Evolutionary conservation across 371 early-diverging fungal genomes (phyloP).

Genomic region (Rhizopus sp.): DNA sequence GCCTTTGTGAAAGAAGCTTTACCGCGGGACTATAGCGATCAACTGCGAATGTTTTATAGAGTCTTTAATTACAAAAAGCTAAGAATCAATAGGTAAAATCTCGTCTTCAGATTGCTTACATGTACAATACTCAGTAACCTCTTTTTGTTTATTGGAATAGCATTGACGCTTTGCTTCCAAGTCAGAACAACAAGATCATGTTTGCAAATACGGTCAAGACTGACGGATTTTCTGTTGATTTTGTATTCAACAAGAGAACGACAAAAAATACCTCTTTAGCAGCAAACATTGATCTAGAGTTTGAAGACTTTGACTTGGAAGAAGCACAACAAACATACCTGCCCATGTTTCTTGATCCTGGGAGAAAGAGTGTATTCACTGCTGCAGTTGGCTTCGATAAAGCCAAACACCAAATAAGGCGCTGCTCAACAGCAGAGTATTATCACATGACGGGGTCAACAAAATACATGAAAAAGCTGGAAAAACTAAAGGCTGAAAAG

Average conservation of each 20-base stretch:
- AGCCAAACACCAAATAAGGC: neutral
- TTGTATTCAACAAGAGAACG: no score
- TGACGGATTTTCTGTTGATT: no score
- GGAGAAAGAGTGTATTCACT: slow-evolving; percentile 2
- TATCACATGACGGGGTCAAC: no score
- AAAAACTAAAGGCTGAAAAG: no score
- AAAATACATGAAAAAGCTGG: no score
- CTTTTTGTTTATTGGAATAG: slow-evolving; percentile 4
- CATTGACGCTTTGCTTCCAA: no score
- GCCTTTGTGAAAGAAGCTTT: neutral
- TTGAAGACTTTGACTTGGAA: slow-evolving; percentile 1
- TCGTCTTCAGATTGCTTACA: no score
- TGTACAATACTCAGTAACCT: neutral
- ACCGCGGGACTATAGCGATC: neutral
- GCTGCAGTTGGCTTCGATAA: slow-evolving; percentile 3
- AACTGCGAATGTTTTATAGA: neutral
- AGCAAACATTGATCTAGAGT: no score
- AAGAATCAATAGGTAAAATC: neutral
- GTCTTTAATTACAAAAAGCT: slow-evolving; percentile 3
- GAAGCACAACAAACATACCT: neutral
- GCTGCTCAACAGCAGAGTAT: no score
- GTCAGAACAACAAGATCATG: neutral
- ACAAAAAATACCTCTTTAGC: no score
- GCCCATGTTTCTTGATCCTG: slow-evolving; percentile 7
- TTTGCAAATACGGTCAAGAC: no score